Conservation (phyloP, 441 rosid species). For the Breynia disticha region DNA sequence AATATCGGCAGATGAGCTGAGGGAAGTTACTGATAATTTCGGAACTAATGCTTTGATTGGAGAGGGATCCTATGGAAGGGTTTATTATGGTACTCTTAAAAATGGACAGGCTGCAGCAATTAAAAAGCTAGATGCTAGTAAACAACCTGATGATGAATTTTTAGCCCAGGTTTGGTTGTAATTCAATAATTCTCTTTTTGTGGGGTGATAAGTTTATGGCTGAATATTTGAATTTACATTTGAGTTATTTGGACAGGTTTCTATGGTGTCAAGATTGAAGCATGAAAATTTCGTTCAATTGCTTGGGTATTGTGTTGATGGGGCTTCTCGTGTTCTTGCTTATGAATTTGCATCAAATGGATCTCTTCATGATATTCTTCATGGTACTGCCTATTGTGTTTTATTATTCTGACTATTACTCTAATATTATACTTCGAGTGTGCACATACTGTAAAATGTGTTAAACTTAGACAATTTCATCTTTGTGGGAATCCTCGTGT, state of each 20-base stretch:
- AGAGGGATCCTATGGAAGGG: constrained; percentile 96
- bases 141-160: constrained; percentile 68
- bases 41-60: constrained; percentile 74
- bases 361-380: constrained; percentile 88
- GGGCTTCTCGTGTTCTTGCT: constrained; percentile 68
- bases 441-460: too few species aligned
- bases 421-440: too few species aligned
- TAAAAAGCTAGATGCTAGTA: constrained; percentile 72
- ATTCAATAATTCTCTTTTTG: background rate
- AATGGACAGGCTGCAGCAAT: constrained; percentile 63
- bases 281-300: constrained; percentile 78
- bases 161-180: constrained; percentile 17
- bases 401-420: too few species aligned
- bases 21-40: constrained; percentile 69
- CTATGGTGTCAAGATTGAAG: constrained; percentile 76
- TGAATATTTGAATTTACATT: constrained; percentile 7
- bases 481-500: background rate
- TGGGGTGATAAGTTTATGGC: background rate
- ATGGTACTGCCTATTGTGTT: constrained; percentile 38
- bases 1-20: constrained; percentile 53
- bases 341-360: constrained; percentile 97
- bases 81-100: constrained; percentile 59
- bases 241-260: constrained; percentile 35
- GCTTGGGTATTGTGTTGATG: constrained; percentile 87
- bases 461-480: background rate